Percentiles rank a stretch among this genome's conserved stretches.
These are phyloP conservation scores for Suhomyces sp. DNA, from an alignment of 805 yeast species.

Conservation along the genomic window DNA sequence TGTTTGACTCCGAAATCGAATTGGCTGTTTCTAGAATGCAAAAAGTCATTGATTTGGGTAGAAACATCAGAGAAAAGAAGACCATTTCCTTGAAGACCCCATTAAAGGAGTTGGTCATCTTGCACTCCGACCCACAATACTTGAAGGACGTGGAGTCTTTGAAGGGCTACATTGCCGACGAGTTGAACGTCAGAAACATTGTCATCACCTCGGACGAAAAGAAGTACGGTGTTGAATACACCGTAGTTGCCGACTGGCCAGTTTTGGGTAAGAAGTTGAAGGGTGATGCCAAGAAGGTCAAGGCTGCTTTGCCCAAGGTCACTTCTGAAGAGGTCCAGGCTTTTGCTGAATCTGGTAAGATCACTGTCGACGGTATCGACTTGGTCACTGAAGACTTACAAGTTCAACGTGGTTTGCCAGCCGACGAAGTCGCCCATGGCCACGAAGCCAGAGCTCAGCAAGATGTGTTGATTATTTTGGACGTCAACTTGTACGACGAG, in stretches of 20 bases:
- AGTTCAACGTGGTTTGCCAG: constrained; percentile 87
- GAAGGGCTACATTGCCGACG: constrained; percentile 79
- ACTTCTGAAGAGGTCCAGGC: constrained; percentile 79
- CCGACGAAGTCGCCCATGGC: constrained; percentile 58
- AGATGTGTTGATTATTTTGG: constrained; percentile 87
- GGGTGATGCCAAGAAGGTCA: constrained; percentile 89
- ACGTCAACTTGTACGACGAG: constrained; percentile 82
- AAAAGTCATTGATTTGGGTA: constrained; percentile 91
- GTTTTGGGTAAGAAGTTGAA: constrained; percentile 95
- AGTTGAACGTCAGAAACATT: constrained; percentile 86
- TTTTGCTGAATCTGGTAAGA: constrained; percentile 67
- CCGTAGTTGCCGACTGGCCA: constrained; percentile 98
- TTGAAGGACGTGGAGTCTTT: constrained; percentile 75
- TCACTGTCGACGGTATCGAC: constrained; percentile 85
- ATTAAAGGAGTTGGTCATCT: constrained; percentile 77
- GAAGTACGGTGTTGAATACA: constrained; percentile 87
- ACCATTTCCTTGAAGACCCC: constrained; percentile 93
- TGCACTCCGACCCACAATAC: constrained; percentile 75
- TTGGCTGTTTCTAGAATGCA: constrained; percentile 93
- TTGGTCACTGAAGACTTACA: constrained; percentile 85
- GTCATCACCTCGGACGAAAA: constrained; percentile 87
- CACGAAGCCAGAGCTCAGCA: constrained; percentile 84
- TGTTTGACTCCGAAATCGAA: constrained; percentile 81
- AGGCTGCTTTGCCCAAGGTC: constrained; percentile 84
- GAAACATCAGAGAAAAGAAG: constrained; percentile 95